Conservation (phyloP, 345 rosid genomes). For the Combretum micranthum region DNA sequence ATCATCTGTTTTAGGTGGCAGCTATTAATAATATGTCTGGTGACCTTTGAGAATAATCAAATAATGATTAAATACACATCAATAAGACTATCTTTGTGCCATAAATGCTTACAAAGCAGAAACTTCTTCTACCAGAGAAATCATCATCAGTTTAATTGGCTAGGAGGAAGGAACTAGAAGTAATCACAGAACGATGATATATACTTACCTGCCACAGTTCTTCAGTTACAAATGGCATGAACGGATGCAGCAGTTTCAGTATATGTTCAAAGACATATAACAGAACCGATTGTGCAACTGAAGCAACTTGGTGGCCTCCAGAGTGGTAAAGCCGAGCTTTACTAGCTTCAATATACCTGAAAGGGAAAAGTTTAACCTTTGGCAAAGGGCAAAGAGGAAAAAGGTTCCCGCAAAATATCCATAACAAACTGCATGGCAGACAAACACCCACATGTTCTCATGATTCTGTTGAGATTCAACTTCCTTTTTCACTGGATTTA, state of each 20-base stretch:
- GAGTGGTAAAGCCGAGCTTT: constrained; percentile 73
- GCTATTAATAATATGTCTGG: background rate
- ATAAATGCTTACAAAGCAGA: no score
- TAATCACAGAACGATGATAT: background rate
- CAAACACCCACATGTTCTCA: no score
- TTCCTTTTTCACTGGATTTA: no score
- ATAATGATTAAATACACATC: no score
- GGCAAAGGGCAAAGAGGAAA: constrained; percentile 4
- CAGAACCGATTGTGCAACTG: constrained; percentile 73
- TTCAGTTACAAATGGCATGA: constrained; percentile 97
- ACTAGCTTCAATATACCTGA: constrained; percentile 95
- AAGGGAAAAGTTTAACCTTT: constrained; percentile 15
- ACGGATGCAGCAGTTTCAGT: constrained; percentile 87
- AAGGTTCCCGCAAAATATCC: background rate
- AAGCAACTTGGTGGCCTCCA: constrained; percentile 40
- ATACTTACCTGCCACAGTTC: constrained; percentile 87
- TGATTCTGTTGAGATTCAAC: no score
- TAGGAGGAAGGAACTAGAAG: background rate
- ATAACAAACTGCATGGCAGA: background rate
- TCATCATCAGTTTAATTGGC: constrained; percentile 1
- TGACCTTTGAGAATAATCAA: no score
- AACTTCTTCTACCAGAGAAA: background rate
- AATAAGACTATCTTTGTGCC: no score
- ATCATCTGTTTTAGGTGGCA: background rate
- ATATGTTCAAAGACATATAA: constrained; percentile 77